Conservation (phyloP, 208 protist genomes). For the Leishmania tarentolae region DNA sequence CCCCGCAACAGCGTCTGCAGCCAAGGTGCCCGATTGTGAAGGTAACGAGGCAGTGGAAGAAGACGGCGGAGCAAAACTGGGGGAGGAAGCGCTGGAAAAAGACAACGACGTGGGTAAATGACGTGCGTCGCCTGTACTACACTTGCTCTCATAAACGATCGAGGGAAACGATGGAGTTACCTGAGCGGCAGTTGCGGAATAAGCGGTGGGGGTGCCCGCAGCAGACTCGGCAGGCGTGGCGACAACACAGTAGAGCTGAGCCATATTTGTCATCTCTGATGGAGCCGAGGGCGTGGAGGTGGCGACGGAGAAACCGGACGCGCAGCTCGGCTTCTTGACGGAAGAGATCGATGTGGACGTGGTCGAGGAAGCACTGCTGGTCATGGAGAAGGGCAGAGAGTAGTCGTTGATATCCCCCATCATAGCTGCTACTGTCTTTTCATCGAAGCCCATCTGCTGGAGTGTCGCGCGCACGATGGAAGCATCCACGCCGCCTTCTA, state of each 20-base stretch:
- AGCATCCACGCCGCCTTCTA: conserved; percentile 38
- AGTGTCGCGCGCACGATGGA: conserved; percentile 59
- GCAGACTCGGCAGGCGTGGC: neutral
- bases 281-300: conserved; percentile 11
- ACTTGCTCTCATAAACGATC: conserved; percentile 10
- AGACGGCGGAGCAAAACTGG: neutral
- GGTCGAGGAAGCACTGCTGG: conserved; percentile 10
- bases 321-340: neutral
- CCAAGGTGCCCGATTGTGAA: neutral
- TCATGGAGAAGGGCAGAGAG: conserved; percentile 9
- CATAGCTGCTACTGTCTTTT: conserved; percentile 38
- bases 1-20: neutral
- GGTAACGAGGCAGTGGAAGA: neutral
- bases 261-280: neutral
- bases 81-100: neutral
- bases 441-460: conserved; percentile 47
- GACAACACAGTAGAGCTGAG: neutral
- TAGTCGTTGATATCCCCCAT: conserved; percentile 39
- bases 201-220: neutral
- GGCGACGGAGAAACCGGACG: neutral
- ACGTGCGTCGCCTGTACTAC: neutral
- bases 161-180: neutral
- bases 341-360: neutral
- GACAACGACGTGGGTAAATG: neutral
- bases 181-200: neutral